Evolutionary conservation across 1,284 basidiomycete species (phyloP).

Genomic region (Moesziomyces antarcticus): DNA sequence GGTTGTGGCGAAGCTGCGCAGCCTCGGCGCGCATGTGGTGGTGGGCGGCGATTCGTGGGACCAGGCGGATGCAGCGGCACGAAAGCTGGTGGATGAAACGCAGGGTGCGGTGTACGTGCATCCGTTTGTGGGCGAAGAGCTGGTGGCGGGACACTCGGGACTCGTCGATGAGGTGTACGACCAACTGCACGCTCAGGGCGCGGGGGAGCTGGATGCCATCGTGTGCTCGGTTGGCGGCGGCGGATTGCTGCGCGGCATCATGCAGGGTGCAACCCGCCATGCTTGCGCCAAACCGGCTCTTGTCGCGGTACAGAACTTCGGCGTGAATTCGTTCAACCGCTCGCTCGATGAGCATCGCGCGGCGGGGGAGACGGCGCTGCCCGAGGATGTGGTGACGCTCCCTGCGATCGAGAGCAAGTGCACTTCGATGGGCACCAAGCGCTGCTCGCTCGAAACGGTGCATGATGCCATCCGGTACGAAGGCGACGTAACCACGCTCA

Average conservation of each 20-base stretch:
- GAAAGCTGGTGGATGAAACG: conserved; percentile 16
- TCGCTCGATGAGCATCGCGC: conserved; percentile 20
- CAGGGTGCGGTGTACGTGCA: conserved; percentile 52
- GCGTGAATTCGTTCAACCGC: conserved; percentile 49
- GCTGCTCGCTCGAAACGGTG: conserved; percentile 34
- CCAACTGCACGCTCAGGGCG: conserved; percentile 2
- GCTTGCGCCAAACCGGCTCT: conserved; percentile 11
- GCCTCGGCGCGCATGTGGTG: conserved; percentile 47
- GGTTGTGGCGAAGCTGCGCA: conserved; percentile 43
- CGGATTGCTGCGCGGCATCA: conserved; percentile 30
- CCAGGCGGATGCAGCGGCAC: conserved; percentile 37
- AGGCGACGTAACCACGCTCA: conserved; percentile 25
- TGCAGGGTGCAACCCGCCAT: conserved; percentile 6
- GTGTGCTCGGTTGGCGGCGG: conserved; percentile 38
- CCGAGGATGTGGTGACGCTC: conserved; percentile 20
- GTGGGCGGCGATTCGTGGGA: conserved; percentile 38
- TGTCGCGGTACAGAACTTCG: conserved; percentile 52
- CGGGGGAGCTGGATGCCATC: conserved; percentile 11
- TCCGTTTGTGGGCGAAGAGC: conserved; percentile 60
- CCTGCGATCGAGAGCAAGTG: conserved; percentile 55
- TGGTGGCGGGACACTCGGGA: conserved; percentile 56
- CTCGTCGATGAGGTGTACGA: conserved; percentile 41
- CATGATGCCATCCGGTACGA: conserved; percentile 47
- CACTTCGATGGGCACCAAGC: conserved; percentile 58
- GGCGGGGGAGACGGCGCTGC: not conserved